Base-by-base conservation (phyloP, 2,329 filamentous ascomycete genomes). In the Rutstroemia sp. region DNA sequence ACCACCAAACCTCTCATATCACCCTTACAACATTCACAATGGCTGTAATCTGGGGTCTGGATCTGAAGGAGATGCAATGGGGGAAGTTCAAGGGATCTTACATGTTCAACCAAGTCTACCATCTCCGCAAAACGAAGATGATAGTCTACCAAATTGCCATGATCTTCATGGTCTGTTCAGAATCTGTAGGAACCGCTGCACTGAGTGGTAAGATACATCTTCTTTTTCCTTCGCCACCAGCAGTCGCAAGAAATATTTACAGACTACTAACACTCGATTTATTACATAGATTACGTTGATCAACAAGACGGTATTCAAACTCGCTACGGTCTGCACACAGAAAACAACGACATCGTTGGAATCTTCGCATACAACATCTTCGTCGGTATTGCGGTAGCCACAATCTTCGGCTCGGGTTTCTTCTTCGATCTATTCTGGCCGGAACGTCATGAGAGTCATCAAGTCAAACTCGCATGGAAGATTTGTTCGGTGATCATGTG, bases 381-480 rank as follows among this genome's bases (percentile, higher is more conserved):
- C 59, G 75, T 79, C 7, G 80, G 80, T 19, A 72, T 83, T 34
- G 79, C 75, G 18, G 76, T 82, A 8, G 79, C 79, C 14, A 79
- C 75, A 47, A 77, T 83, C 62, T 83, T 83, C 62, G 79, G 79
- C 21, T 75, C 76, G 0, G 80, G 75, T 0, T 83, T 83, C 71
- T 82, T 83, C 72, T 82, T 83, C 68, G 80, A 83, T 63, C 74
- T 83, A 3, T 81, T 82, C 70, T 83, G 79, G 78, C 80, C 80
- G 0, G 78, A 79, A 52, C 73, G 80, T 49, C 66, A 72, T 9
- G 80, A 83, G 59, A 75, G 71, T 4, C 65, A 59, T 19, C 66
- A 71, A 19, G 78, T 82, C 3, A 75, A 76, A 49, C 62, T 75
- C n/a, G 76, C 79, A 0, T 83, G 80, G 80, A 78, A 74, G 63